Percentiles rank a stretch among this genome's conserved stretches.
phyloP scores from a whole-genome alignment of 768 basidiomycete genomes.

The Phylloporus sp. region DNA sequence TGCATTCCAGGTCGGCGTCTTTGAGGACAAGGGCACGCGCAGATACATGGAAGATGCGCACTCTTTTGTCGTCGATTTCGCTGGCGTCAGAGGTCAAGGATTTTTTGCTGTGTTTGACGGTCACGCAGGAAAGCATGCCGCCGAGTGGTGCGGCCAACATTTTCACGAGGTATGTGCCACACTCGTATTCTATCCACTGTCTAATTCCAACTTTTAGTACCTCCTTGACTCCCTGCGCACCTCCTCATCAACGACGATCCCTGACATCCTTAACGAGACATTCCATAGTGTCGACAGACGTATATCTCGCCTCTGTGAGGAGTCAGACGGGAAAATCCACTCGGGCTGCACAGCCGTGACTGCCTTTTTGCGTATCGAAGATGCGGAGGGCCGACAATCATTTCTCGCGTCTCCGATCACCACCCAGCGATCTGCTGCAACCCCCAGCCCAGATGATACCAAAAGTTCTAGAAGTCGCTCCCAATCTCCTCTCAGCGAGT shows the following conservation, averaged over 20 bases:
- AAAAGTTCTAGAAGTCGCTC: conserved; percentile 33
- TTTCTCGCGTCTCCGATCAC: conserved; percentile 43
- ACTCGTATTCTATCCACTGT: not conserved
- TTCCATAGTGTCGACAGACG: conserved; percentile 89
- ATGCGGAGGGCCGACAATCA: conserved; percentile 64
- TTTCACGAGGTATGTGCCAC: conserved; percentile 73
- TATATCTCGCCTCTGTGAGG: conserved; percentile 79
- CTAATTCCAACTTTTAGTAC: conserved; percentile 35
- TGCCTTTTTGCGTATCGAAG: conserved; percentile 91
- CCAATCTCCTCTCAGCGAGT: conserved; percentile 44
- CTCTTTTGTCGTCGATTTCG: conserved; percentile 94
- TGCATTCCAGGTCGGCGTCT: conserved; percentile 57
- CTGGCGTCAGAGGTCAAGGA: conserved; percentile 85
- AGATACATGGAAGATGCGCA: conserved; percentile 98
- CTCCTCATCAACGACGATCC: conserved; percentile 57
- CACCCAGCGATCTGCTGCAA: conserved; percentile 26
- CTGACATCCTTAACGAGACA: conserved; percentile 87
- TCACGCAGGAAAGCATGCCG: conserved; percentile 97
- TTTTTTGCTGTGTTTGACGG: conserved; percentile 99
- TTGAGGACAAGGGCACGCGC: conserved; percentile 85
- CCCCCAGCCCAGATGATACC: conserved; percentile 30
- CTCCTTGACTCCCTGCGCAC: conserved; percentile 66
- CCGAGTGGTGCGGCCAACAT: conserved; percentile 96
- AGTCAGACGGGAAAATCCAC: conserved; percentile 87
- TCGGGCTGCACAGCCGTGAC: conserved; percentile 97